These are phyloP conservation scores for Globisporangium radiosum DNA, from an alignment of 352 stramenopile genomes.

Conservation along the genomic window DNA sequence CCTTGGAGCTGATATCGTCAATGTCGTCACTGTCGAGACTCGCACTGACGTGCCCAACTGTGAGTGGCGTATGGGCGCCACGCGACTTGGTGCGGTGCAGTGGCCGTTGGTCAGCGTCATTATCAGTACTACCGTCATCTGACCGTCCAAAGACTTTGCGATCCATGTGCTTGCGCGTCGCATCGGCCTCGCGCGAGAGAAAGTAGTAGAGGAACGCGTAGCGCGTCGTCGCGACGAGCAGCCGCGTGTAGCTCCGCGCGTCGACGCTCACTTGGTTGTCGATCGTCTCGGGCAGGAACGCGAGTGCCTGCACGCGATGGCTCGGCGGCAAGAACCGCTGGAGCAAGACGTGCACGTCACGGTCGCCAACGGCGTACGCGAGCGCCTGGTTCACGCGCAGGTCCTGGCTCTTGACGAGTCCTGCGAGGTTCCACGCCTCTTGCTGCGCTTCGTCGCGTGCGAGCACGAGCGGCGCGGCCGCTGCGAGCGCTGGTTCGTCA, in stretches of 20 bases:
- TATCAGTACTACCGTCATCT: slow-evolving; percentile 14
- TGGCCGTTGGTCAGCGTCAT: not conserved
- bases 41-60: slow-evolving; percentile 22
- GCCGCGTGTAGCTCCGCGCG: slow-evolving; percentile 64
- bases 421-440: slow-evolving; percentile 66
- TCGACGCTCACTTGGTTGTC: slow-evolving; percentile 74
- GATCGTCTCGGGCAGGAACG: slow-evolving; percentile 79
- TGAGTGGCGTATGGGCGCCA: slow-evolving; percentile 37
- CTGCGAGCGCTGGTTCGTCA: slow-evolving; percentile 41
- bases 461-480: slow-evolving; percentile 39
- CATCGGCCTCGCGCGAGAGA: slow-evolving; percentile 59
- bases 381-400: slow-evolving; percentile 78
- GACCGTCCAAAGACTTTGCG: slow-evolving; percentile 60
- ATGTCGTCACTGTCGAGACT: slow-evolving; percentile 3
- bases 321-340: slow-evolving; percentile 72
- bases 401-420: slow-evolving; percentile 65
- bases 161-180: slow-evolving; percentile 68
- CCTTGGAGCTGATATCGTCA: not conserved
- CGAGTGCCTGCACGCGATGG: slow-evolving; percentile 55
- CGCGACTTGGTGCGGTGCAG: slow-evolving; percentile 27
- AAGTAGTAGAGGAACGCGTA: slow-evolving; percentile 83
- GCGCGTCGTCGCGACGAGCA: slow-evolving; percentile 56
- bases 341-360: slow-evolving; percentile 63
- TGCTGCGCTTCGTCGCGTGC: slow-evolving; percentile 67
- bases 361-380: slow-evolving; percentile 58